These are phyloP conservation scores for Chlorella sp. DNA, from an alignment of 139 green algal species.

Conservation along the genomic window DNA sequence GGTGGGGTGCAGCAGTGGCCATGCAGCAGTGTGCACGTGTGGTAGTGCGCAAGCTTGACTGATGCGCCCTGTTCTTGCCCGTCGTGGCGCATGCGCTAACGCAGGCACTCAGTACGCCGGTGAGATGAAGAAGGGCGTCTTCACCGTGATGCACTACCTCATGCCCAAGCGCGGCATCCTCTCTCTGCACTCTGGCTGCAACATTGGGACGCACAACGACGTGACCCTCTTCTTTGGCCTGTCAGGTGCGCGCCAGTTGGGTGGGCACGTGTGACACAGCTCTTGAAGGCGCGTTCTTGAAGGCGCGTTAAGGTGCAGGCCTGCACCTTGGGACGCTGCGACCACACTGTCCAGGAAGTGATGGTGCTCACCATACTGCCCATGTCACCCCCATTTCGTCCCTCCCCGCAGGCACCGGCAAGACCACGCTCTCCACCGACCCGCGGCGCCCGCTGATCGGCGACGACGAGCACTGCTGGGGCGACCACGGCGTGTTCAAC, in stretches of 20 bases:
- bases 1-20: no score
- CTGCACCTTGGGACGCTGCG: no score
- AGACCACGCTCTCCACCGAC: slow-evolving; percentile 76
- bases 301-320: no score
- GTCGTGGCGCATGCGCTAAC: no score
- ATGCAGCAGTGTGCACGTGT: no score
- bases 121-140: slow-evolving; percentile 88
- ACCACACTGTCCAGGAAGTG: no score
- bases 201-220: slow-evolving; percentile 62
- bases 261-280: no score
- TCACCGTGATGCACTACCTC: slow-evolving; percentile 82
- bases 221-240: slow-evolving; percentile 83
- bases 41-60: no score
- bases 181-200: slow-evolving; percentile 88
- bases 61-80: no score
- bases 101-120: slow-evolving; percentile 89
- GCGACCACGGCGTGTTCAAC: slow-evolving; percentile 84
- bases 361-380: not conserved
- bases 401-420: slow-evolving; percentile 73
- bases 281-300: no score
- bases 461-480: slow-evolving; percentile 94
- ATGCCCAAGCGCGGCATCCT: slow-evolving; percentile 79
- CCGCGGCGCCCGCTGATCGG: slow-evolving; percentile 76
- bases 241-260: slow-evolving; percentile 34
- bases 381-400: not conserved